These are phyloP conservation scores for Fusarium anthophilum DNA, from an alignment of 2,329 filamentous ascomycete species.

Conservation along the genomic window DNA sequence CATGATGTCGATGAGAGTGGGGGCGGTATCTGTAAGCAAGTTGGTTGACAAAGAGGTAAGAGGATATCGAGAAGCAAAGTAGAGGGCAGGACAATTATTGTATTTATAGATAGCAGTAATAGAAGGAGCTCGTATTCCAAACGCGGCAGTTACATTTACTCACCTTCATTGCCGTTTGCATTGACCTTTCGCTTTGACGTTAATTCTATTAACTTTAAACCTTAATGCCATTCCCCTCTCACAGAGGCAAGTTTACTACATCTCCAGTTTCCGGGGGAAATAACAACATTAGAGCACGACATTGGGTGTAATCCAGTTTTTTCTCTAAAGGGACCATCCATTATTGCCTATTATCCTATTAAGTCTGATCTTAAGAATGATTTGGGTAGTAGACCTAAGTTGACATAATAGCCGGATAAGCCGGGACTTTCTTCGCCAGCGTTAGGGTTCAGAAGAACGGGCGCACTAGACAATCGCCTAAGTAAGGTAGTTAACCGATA, in stretches of 20 bases:
- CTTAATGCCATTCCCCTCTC: rapidly evolving
- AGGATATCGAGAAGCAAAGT: rapidly evolving
- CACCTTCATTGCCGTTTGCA: background rate
- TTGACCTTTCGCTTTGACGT: background rate
- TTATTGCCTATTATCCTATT: background rate
- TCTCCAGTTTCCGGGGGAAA: background rate
- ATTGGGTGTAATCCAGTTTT: too few relatives aligned
- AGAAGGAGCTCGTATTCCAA: rapidly evolving
- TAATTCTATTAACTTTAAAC: background rate
- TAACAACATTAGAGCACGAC: background rate
- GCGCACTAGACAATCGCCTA: background rate
- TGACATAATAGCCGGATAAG: background rate
- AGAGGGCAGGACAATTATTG: rapidly evolving
- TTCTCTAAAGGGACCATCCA: too few relatives aligned
- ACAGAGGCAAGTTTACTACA: rapidly evolving
- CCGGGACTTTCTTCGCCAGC: background rate
- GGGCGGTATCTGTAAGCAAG: rapidly evolving
- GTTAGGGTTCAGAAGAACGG: background rate
- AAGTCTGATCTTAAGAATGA: rapidly evolving
- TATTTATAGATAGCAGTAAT: background rate
- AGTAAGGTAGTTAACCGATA: background rate
- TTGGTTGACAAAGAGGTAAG: rapidly evolving
- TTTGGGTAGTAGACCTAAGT: background rate
- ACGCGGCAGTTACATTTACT: background rate
- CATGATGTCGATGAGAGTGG: background rate